These are phyloP conservation scores for Astrothelium subdiscretum DNA, from an alignment of 495 filamentous ascomycete genomes.

Conservation along the genomic window DNA sequence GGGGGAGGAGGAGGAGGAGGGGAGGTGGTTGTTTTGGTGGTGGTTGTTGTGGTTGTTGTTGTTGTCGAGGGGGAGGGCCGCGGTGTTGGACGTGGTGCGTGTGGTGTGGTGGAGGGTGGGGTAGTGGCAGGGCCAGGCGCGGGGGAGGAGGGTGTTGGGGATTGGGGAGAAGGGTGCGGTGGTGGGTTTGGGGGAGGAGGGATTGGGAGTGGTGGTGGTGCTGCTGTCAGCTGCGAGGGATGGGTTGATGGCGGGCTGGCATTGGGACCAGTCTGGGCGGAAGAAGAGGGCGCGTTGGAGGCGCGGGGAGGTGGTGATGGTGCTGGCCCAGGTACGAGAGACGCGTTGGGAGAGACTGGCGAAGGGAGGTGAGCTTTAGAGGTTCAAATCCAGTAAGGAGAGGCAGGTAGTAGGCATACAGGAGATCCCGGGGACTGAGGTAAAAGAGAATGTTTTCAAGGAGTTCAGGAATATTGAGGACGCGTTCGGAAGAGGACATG, in stretches of 20 bases:
- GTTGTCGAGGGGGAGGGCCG: neutral
- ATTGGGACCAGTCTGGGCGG: slow-evolving; percentile 12
- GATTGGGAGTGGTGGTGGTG: neutral
- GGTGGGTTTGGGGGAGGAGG: neutral
- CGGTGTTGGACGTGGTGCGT: neutral
- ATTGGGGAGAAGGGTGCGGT: slow-evolving; percentile 5
- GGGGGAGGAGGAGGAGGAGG: slow-evolving; percentile 9
- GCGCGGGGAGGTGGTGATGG: slow-evolving; percentile 14
- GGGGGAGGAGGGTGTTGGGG: slow-evolving; percentile 15
- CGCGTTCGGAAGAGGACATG: neutral
- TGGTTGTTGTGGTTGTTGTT: slow-evolving; percentile 2
- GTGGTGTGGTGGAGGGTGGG: slow-evolving; percentile 13
- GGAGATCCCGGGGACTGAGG: slow-evolving; percentile 14
- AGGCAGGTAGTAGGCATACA: slow-evolving; percentile 19
- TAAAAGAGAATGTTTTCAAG: slow-evolving; percentile 16
- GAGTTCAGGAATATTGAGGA: slow-evolving; percentile 17
- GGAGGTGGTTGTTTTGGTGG: slow-evolving; percentile 1
- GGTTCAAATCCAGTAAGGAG: slow-evolving; percentile 20
- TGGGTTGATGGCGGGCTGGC: neutral
- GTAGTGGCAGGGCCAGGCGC: slow-evolving; percentile 15
- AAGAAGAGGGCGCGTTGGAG: slow-evolving; percentile 20
- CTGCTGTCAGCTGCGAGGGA: neutral
- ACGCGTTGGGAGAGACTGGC: slow-evolving; percentile 17
- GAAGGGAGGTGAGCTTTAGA: slow-evolving; percentile 11
- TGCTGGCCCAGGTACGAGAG: slow-evolving; percentile 23